Conservation (phyloP, 192 early-diverging fungal species). For the Gamsiella multidivaricata region DNA sequence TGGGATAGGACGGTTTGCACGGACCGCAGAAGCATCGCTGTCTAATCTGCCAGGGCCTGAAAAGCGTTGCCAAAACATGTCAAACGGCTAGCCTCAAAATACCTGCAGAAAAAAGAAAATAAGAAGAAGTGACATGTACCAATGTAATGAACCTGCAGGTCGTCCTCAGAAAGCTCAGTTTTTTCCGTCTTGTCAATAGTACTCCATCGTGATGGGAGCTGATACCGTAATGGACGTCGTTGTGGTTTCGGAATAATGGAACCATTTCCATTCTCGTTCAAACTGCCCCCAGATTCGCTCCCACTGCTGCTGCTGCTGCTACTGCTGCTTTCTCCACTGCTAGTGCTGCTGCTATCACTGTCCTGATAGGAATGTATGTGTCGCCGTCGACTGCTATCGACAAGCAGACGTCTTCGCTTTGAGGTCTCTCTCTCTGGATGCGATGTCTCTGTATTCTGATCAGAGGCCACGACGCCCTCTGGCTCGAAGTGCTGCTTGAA, state of each 20-base stretch:
- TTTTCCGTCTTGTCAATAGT: constrained; percentile 39
- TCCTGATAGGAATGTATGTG: constrained; percentile 5
- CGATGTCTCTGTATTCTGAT: background rate
- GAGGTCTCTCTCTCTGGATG: constrained; percentile 17
- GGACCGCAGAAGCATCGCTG: constrained; percentile 82
- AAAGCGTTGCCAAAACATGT: constrained; percentile 6
- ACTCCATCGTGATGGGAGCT: constrained; percentile 41
- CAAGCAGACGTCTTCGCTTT: constrained; percentile 28
- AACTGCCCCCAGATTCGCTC: constrained; percentile 28
- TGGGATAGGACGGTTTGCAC: constrained; percentile 85
- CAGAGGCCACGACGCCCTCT: constrained; percentile 10
- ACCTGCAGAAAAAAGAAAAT: background rate
- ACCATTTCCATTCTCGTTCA: constrained; percentile 14
- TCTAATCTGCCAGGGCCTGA: constrained; percentile 77
- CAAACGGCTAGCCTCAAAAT: too few relatives aligned
- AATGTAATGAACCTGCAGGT: constrained; percentile 39
- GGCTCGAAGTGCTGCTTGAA: constrained; percentile 47
- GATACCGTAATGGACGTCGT: constrained; percentile 21
- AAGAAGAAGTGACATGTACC: constrained; percentile 19
- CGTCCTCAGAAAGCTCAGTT: constrained; percentile 42
- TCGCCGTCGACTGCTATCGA: constrained; percentile 1
- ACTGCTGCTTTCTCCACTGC: constrained; percentile 15
- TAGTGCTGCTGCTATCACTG: constrained; percentile 22
- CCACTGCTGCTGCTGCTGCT: constrained; percentile 29
- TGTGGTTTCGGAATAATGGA: constrained; percentile 7